Evolutionary conservation across 2,329 filamentous ascomycete species (phyloP).

Genomic region (Neopestalotiopsis rosae): DNA sequence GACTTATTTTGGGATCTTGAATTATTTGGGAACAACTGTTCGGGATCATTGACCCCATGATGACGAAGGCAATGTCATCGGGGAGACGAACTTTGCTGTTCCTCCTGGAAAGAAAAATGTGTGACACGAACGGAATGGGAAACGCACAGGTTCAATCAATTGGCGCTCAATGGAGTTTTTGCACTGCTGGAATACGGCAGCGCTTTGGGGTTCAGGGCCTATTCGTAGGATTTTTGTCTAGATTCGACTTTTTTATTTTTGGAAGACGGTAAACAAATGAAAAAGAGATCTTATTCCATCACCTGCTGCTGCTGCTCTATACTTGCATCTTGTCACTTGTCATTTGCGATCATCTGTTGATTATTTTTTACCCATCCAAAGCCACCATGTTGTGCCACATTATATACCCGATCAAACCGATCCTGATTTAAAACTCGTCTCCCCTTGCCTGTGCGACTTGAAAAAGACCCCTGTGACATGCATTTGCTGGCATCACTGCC

Average conservation of each 20-base stretch:
- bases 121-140: background rate
- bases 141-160: background rate
- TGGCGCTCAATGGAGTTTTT: background rate
- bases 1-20: slow-evolving; percentile 4
- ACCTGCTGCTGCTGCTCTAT: background rate
- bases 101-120: background rate
- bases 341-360: background rate
- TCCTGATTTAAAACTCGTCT: background rate
- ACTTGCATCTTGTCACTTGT: background rate
- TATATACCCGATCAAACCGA: background rate
- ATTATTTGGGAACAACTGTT: background rate
- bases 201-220: background rate
- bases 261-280: background rate
- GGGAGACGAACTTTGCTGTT: background rate
- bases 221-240: background rate
- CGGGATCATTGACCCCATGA: background rate
- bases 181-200: background rate
- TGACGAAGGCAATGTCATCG: background rate
- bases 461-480: background rate
- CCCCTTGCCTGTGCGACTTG: background rate
- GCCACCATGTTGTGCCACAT: background rate
- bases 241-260: background rate
- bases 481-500: background rate
- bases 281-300: background rate
- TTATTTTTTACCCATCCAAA: background rate